A percentile compares a stretch with the other conserved stretches of the same genome.
These are phyloP conservation scores for Cystobasidium ongulense DNA, from an alignment of 768 basidiomycete species.

Conservation along the genomic window DNA sequence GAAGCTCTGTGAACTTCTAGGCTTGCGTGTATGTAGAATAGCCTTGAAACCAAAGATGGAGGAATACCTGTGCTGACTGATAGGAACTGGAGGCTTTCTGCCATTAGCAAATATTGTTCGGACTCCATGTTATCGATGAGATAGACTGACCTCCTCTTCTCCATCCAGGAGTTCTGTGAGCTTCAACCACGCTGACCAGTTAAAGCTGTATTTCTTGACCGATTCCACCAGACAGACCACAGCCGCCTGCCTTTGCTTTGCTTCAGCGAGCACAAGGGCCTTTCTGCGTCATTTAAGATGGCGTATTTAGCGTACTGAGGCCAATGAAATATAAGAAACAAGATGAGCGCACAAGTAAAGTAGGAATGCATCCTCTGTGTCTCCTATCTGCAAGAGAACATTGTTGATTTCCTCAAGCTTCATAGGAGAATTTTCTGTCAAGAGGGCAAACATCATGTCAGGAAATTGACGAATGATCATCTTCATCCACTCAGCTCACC, in stretches of 20 bases:
- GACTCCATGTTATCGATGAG: not conserved
- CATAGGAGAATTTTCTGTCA: constrained; percentile 58
- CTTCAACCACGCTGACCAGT: constrained; percentile 87
- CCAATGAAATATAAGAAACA: not conserved
- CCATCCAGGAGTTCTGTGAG: constrained; percentile 52
- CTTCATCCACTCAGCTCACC: too few species aligned
- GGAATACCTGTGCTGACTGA: constrained; percentile 50
- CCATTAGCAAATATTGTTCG: not conserved
- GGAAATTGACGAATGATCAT: not conserved
- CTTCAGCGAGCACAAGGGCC: constrained; percentile 68
- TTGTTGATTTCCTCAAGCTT: constrained; percentile 57
- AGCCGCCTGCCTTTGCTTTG: constrained; percentile 73
- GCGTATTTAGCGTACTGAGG: too few species aligned
- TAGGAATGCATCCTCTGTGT: constrained; percentile 64
- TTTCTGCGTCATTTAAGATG: too few species aligned
- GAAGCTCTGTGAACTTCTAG: constrained; percentile 83
- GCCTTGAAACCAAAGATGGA: constrained; percentile 54
- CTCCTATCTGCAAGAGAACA: constrained; percentile 56
- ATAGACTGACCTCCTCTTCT: constrained; percentile 63
- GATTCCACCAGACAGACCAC: constrained; percentile 71
- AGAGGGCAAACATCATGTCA: constrained; percentile 51
- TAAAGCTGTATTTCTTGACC: constrained; percentile 73
- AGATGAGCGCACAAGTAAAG: constrained; percentile 59
- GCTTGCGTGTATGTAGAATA: constrained; percentile 81
- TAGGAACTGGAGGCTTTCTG: constrained; percentile 42